These are phyloP conservation scores for Crinitomyces ghanaensis DNA, from an alignment of 805 yeast species.

Conservation along the genomic window DNA sequence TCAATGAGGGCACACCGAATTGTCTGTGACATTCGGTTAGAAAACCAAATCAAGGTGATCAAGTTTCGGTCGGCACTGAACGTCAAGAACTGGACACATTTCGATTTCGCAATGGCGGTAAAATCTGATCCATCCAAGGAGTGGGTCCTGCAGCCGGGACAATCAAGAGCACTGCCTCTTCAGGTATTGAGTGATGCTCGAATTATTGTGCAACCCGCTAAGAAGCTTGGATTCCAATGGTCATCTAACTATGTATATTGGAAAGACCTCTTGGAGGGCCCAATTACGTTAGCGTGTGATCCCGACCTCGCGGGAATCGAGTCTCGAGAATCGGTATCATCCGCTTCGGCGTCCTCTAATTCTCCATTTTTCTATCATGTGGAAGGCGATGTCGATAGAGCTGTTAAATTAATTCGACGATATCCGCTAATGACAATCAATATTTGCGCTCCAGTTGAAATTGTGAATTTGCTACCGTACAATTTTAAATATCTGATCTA, in stretches of 20 bases:
- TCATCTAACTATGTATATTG: slow-evolving; percentile 52
- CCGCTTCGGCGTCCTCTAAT: background rate
- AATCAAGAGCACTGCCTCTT: slow-evolving; percentile 60
- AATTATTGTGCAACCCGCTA: slow-evolving; percentile 52
- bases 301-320: slow-evolving; percentile 24
- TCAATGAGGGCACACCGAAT: slow-evolving; percentile 57
- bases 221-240: slow-evolving; percentile 53
- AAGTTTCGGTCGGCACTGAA: slow-evolving; percentile 66
- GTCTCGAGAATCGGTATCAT: background rate
- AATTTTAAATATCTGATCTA: slow-evolving; percentile 65
- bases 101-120: slow-evolving; percentile 37
- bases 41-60: slow-evolving; percentile 68
- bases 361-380: slow-evolving; percentile 59
- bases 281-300: slow-evolving; percentile 51
- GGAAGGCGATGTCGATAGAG: slow-evolving; percentile 48
- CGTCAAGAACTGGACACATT: slow-evolving; percentile 55
- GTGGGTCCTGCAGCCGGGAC: slow-evolving; percentile 42
- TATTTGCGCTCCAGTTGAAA: slow-evolving; percentile 73
- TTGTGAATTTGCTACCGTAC: slow-evolving; percentile 76
- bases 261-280: slow-evolving; percentile 43
- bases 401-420: slow-evolving; percentile 59
- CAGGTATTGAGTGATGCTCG: slow-evolving; percentile 48
- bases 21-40: slow-evolving; percentile 56
- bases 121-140: slow-evolving; percentile 25
- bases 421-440: slow-evolving; percentile 78